A percentile compares a stretch with the other conserved stretches of the same genome.
Evolutionary conservation across 768 basidiomycete genomes (phyloP).

Genomic region (Boletus subcaerulescens): DNA sequence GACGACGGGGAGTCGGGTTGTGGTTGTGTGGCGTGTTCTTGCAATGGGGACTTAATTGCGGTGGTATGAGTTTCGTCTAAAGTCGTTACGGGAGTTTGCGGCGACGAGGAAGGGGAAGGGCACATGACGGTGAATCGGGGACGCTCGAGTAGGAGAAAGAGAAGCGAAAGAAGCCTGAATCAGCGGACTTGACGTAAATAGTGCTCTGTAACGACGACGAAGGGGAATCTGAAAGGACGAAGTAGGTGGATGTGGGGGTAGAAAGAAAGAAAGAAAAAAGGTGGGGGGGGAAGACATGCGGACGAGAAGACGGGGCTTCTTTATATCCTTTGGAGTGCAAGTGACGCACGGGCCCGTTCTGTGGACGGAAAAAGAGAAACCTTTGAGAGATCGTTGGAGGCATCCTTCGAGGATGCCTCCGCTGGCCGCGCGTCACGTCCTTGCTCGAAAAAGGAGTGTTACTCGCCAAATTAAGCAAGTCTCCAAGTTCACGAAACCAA

Average conservation of each 20-base stretch:
- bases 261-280: constrained; percentile 5
- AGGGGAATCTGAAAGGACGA: constrained; percentile 13
- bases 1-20: constrained; percentile 12
- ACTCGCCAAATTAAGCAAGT: constrained; percentile 25
- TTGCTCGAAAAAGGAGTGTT: constrained; percentile 2
- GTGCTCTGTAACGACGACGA: constrained; percentile 7
- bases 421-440: constrained; percentile 16
- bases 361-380: constrained; percentile 18
- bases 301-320: constrained; percentile 10
- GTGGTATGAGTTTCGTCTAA: constrained; percentile 9
- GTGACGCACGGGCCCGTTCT: constrained; percentile 31
- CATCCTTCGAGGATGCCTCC: constrained; percentile 23
- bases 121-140: constrained; percentile 30
- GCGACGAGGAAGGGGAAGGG: constrained; percentile 22
- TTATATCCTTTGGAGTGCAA: constrained; percentile 23
- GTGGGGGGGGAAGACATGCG: constrained; percentile 7
- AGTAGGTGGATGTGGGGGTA: constrained; percentile 16
- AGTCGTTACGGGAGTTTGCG: constrained; percentile 23
- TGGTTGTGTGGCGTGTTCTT: constrained; percentile 3
- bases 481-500: constrained; percentile 23
- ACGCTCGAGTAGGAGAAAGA: constrained; percentile 11
- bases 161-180: constrained; percentile 7
- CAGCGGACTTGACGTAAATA: constrained; percentile 22
- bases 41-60: constrained; percentile 6
- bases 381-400: constrained; percentile 16